Evolutionary conservation across 306 rosid genomes (phyloP).

Genomic region (Cucurbita argyrosperma): DNA sequence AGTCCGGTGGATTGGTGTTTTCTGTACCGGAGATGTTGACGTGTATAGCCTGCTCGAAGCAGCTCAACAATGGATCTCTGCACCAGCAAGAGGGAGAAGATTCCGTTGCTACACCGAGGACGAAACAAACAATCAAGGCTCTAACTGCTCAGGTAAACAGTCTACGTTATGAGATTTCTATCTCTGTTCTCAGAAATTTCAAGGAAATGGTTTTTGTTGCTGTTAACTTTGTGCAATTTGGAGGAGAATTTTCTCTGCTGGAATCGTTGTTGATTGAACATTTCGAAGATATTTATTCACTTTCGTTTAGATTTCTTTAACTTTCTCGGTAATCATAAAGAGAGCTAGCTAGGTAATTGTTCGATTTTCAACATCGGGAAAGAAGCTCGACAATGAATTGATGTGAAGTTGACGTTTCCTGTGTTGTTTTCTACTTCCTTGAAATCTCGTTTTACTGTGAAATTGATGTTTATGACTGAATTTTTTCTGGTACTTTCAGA

Average conservation of each 20-base stretch:
- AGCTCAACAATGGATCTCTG: slow-evolving; percentile 84
- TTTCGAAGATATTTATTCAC: not conserved
- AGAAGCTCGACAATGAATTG: not conserved
- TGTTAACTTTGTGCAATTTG: not conserved
- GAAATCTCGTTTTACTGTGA: not conserved
- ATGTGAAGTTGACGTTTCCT: not conserved
- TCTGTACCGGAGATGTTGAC: slow-evolving; percentile 52
- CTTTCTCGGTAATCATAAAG: not conserved
- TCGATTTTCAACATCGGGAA: not conserved
- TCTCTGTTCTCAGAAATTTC: slow-evolving; percentile 12
- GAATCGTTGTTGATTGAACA: not conserved
- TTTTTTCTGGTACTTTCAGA: slow-evolving; percentile 25
- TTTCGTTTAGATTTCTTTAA: not conserved
- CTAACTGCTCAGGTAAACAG: slow-evolving; percentile 73
- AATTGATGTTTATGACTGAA: slow-evolving; percentile 8
- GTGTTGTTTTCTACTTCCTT: not conserved
- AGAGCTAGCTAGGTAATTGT: not conserved
- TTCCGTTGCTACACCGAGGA: slow-evolving; percentile 53
- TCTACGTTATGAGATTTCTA: not conserved
- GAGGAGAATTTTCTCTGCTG: not conserved
- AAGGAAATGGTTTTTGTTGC: not conserved
- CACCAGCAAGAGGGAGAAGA: slow-evolving; percentile 51
- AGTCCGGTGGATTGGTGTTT: slow-evolving; percentile 7
- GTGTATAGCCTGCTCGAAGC: slow-evolving; percentile 89
- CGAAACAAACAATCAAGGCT: slow-evolving; percentile 80